Conservation (phyloP, 345 rosid genomes). For the Carallia brachiata region DNA sequence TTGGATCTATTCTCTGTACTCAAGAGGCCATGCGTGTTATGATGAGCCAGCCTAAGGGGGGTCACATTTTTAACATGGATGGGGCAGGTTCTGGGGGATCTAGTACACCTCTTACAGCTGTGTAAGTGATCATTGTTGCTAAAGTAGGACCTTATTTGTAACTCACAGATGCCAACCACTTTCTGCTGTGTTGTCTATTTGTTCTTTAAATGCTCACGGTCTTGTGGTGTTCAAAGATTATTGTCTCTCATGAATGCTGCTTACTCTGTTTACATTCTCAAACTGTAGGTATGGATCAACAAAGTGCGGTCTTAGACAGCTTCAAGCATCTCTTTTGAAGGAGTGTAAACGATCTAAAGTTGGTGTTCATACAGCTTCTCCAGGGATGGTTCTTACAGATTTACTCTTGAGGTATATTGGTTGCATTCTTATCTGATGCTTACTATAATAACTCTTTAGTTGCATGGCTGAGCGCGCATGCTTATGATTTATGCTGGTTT, state of each 20-base stretch:
- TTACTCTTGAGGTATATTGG: conserved; percentile 69
- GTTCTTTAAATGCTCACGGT: neutral
- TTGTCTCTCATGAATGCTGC: neutral
- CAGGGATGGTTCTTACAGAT: conserved; percentile 97
- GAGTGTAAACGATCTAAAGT: conserved; percentile 83
- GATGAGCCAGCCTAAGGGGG: conserved; percentile 67
- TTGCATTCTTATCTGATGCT: neutral
- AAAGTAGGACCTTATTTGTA: neutral
- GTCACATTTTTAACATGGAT: conserved; percentile 96
- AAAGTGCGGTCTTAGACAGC: conserved; percentile 94
- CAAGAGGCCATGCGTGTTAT: conserved; percentile 83
- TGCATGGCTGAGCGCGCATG: no score
- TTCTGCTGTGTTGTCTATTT: no score
- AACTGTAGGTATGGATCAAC: conserved; percentile 86
- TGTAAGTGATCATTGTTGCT: conserved; percentile 43
- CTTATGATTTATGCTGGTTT: no score
- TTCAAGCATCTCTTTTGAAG: conserved; percentile 79
- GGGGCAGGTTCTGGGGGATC: conserved; percentile 99
- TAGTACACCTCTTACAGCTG: conserved; percentile 95
- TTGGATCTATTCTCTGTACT: conserved; percentile 92
- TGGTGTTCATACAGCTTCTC: conserved; percentile 91
- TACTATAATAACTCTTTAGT: no score
- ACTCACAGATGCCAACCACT: neutral
- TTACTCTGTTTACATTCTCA: conserved; percentile 14
- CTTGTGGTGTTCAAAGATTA: neutral